Conservation (phyloP, 2,329 filamentous ascomycete species). For the Trichoderma sp. region DNA sequence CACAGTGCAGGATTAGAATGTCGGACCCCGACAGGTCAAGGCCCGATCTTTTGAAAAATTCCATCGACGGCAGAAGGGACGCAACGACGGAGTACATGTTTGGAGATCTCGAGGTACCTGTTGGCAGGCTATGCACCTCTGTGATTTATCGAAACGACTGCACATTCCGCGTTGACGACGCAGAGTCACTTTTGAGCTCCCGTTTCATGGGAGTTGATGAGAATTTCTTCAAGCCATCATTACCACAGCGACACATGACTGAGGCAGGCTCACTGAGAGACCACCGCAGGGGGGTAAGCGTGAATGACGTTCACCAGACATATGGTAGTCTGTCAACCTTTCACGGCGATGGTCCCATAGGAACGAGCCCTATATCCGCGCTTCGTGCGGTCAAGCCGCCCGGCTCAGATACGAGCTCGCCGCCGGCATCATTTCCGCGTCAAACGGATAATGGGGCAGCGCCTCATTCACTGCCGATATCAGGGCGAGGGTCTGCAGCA, state of each 20-base stretch:
- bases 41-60: slow-evolving; percentile 60
- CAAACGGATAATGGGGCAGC: slow-evolving; percentile 43
- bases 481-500: slow-evolving; percentile 31
- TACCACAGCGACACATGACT: slow-evolving; percentile 45
- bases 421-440: slow-evolving; percentile 48
- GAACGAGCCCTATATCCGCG: slow-evolving; percentile 82
- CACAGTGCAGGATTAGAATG: slow-evolving; percentile 76
- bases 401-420: slow-evolving; percentile 62
- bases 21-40: slow-evolving; percentile 54
- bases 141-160: slow-evolving; percentile 86
- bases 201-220: slow-evolving; percentile 91
- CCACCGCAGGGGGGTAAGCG: slow-evolving; percentile 46
- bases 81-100: slow-evolving; percentile 73
- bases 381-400: slow-evolving; percentile 65
- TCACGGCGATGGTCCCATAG: slow-evolving; percentile 72
- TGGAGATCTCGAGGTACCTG: slow-evolving; percentile 79
- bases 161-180: slow-evolving; percentile 87
- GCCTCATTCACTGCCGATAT: slow-evolving; percentile 54
- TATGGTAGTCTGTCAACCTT: slow-evolving; percentile 91
- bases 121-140: slow-evolving; percentile 76
- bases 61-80: slow-evolving; percentile 39
- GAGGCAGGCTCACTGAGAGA: slow-evolving; percentile 76
- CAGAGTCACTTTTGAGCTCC: slow-evolving; percentile 85
- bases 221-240: slow-evolving; percentile 77
- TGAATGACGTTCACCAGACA: slow-evolving; percentile 68